Percentiles rank a stretch among this genome's conserved stretches.
Conservation (phyloP, 176 grass and related monocot genomes). For the Aegilops umbellulata region DNA sequence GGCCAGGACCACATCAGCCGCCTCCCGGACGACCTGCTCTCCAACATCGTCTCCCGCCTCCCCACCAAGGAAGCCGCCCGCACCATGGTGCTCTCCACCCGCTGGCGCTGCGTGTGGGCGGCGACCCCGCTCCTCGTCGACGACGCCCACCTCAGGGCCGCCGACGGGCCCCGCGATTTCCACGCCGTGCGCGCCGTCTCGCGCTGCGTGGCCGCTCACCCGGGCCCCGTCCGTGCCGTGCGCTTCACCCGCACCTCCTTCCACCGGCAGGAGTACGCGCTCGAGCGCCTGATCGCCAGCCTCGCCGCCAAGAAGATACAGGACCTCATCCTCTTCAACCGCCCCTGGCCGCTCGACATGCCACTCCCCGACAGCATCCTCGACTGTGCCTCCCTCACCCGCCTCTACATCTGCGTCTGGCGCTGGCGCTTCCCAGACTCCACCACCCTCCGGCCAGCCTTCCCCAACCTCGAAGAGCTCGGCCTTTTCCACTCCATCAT, state of each 20-base stretch:
- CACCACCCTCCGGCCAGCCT: neutral
- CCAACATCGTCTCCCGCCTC: neutral
- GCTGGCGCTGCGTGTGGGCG: neutral
- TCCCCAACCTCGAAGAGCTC: slow-evolving; percentile 9
- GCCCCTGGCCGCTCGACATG: neutral
- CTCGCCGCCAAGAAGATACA: slow-evolving; percentile 19
- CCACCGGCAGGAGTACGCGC: neutral
- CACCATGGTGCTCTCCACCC: neutral
- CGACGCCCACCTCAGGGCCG: neutral
- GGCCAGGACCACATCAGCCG: slow-evolving; percentile 6
- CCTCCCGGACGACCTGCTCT: slow-evolving; percentile 1
- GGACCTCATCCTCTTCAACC: slow-evolving; percentile 2
- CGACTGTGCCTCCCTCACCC: neutral
- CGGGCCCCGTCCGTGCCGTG: neutral
- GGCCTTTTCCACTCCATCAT: slow-evolving; percentile 1
- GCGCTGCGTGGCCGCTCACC: slow-evolving; percentile 5
- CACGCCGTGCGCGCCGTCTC: neutral
- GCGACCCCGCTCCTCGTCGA: slow-evolving; percentile 5
- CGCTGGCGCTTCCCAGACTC: neutral
- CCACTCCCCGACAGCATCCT: slow-evolving; percentile 2
- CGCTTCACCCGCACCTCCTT: neutral
- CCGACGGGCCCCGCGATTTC: neutral
- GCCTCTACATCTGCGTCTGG: neutral
- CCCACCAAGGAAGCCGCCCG: neutral
- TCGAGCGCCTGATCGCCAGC: neutral